A percentile compares a stretch with the other conserved stretches of the same genome.
These are phyloP conservation scores for Thraustochytrium striatum DNA, from an alignment of 352 stramenopile genomes.

Conservation along the genomic window DNA sequence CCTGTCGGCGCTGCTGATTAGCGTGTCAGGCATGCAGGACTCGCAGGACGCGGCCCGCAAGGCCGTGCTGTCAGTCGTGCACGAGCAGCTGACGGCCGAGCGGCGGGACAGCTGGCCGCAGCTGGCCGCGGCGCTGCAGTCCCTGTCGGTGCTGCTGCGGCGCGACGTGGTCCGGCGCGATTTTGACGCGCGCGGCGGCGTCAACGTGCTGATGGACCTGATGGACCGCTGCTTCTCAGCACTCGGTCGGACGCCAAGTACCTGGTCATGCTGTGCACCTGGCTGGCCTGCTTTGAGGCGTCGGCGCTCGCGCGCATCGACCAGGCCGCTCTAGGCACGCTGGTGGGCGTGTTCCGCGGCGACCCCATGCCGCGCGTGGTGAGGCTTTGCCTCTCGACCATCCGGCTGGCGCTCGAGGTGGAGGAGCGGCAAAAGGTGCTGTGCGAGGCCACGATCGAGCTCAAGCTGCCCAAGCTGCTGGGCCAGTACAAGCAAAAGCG, in stretches of 20 bases:
- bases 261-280: conserved; percentile 11
- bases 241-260: conserved; percentile 11
- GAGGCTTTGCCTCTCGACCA: neutral
- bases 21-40: neutral
- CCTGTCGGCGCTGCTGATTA: conserved; percentile 17
- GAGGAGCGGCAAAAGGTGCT: conserved; percentile 1
- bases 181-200: conserved; percentile 12
- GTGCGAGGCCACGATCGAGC: conserved; percentile 38
- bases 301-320: neutral
- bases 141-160: conserved; percentile 35
- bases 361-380: neutral
- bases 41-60: neutral
- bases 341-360: neutral
- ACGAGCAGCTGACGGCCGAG: neutral
- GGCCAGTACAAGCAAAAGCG: neutral
- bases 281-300: conserved; percentile 25
- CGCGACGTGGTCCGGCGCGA: neutral
- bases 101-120: neutral
- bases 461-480: conserved; percentile 45
- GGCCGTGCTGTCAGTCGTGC: neutral
- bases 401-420: conserved; percentile 6
- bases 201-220: conserved; percentile 28
- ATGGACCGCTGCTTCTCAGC: neutral
- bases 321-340: conserved; percentile 25
- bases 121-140: neutral